Base-by-base conservation (phyloP, 805 yeast species). In the Myxozyma monticola region DNA sequence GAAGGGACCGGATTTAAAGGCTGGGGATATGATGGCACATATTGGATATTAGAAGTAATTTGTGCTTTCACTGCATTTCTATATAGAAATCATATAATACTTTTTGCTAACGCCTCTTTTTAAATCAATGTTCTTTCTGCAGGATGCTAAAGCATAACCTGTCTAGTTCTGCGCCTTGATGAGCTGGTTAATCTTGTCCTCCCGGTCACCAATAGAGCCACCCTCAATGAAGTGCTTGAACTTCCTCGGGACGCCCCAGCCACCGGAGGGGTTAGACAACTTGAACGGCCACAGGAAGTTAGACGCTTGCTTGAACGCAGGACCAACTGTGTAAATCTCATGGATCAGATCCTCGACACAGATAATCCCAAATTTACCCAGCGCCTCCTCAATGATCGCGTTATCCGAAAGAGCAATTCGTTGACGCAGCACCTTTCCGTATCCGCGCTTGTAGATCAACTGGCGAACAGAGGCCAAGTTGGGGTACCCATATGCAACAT, bases 221-320 rank as follows among this genome's bases (percentile, higher is more conserved):
- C 88, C 88, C 76, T 83, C 88, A 78, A 83, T 83, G 71, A 79
- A 84, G 74, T 83, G 88, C 76, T 79, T 79, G 85, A 83, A 84
- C 80, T 84, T 83, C 80, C 88, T 81, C 64, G 76, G 75, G 61
- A 81, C 79, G 73, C 86, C 83, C 88, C 85, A 83, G 73, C 89
- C 89, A 69, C 89, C 89, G 69, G 75, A 74, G 69, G 89, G 89
- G 78, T 83, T 83, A 62, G 88, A 83, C 69, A 83, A 81, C 76
- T 83, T 78, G 86, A 83, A 83, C 71, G 89, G 89, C 87, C 88
- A 83, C 74, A 83, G 75, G 78, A 83, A 83, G 87, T 83, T 83
- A 80, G 81, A 79, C 64, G 83, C 89, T 75, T 84, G 88, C 78
- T 83, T 83, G 84, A 83, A 83, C 80, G 83, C 80, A 69, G 88